These are phyloP conservation scores for Podochytrium sp. DNA, from an alignment of 192 early-diverging fungal genomes.

Conservation along the genomic window DNA sequence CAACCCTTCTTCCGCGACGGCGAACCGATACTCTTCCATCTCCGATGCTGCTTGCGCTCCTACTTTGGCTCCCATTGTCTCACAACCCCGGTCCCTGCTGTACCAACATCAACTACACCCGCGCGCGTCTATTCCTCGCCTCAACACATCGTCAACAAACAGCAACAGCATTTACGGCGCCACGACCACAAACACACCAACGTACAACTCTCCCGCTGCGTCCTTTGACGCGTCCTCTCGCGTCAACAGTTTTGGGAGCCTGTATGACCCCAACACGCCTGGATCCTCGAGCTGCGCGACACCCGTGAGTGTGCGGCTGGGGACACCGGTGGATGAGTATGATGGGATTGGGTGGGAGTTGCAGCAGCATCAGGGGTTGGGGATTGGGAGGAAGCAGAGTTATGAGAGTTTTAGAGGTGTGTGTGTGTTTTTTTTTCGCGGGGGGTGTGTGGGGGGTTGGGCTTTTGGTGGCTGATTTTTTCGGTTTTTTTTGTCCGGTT, in stretches of 20 bases:
- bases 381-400: neutral
- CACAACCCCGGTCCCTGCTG: neutral
- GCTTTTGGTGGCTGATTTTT: neutral
- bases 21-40: neutral
- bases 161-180: neutral
- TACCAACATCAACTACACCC: neutral
- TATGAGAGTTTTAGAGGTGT: neutral
- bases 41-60: neutral
- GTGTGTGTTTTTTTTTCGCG: neutral
- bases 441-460: neutral
- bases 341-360: neutral
- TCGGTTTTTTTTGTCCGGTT: neutral
- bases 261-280: neutral
- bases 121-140: slow-evolving; percentile 6
- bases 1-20: neutral
- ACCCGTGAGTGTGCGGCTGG: neutral
- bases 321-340: neutral
- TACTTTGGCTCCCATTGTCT: neutral
- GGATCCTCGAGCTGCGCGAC: neutral
- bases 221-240: neutral
- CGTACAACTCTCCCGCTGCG: neutral
- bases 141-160: neutral
- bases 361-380: neutral
- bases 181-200: neutral
- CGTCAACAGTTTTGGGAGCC: neutral